These are phyloP conservation scores for Fusarium scirpi DNA, from an alignment of 2,329 filamentous ascomycete genomes.

Conservation along the genomic window DNA sequence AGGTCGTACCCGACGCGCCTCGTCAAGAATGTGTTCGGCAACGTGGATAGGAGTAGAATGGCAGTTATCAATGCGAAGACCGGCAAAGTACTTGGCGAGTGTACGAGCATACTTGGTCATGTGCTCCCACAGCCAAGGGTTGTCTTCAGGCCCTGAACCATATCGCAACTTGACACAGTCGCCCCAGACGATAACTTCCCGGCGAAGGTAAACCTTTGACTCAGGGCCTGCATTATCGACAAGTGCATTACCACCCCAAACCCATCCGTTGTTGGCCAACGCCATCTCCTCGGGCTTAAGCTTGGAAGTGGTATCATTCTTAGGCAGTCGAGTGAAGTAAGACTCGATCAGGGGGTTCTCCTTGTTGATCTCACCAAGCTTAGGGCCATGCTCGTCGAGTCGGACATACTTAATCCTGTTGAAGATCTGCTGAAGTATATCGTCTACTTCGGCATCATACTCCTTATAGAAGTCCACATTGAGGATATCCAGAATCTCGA, in stretches of 20 bases:
- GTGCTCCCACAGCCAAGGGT: constrained; percentile 92
- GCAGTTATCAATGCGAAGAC: constrained; percentile 97
- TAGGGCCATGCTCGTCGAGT: constrained; percentile 91
- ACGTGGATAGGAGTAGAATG: constrained; percentile 96
- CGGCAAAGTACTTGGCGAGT: constrained; percentile 94
- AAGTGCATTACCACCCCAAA: constrained; percentile 96
- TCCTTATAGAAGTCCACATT: constrained; percentile 93
- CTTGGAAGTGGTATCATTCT: constrained; percentile 81
- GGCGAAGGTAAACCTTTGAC: constrained; percentile 91
- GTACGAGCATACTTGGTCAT: constrained; percentile 94
- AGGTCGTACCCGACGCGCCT: constrained; percentile 88
- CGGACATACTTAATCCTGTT: constrained; percentile 96
- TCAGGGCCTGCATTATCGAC: constrained; percentile 91
- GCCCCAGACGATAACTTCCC: constrained; percentile 98
- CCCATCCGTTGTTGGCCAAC: constrained; percentile 96
- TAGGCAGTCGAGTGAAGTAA: constrained; percentile 91
- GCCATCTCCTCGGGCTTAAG: constrained; percentile 82
- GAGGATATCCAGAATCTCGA: constrained; percentile 79
- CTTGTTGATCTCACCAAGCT: constrained; percentile 80
- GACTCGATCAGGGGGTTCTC: constrained; percentile 88
- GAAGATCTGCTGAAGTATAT: constrained; percentile 90
- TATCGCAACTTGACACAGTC: constrained; percentile 98
- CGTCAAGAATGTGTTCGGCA: constrained; percentile 92
- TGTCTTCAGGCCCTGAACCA: constrained; percentile 82
- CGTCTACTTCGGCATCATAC: constrained; percentile 85